Evolutionary conservation across 2,329 filamentous ascomycete genomes (phyloP).

Genomic region (Apiospora pterosperma): DNA sequence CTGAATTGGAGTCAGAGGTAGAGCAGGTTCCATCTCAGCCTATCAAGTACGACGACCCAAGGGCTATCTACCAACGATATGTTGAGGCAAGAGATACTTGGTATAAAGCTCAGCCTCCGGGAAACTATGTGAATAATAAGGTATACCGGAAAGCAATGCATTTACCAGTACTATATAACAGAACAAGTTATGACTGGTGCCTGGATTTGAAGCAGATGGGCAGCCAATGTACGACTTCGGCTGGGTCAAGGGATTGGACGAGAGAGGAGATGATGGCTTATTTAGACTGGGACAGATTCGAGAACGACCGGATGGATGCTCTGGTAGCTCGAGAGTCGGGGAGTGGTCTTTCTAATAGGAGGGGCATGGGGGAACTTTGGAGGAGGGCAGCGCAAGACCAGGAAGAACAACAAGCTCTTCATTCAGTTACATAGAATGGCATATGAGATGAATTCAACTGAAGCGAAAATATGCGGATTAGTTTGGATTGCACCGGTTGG

Average conservation of each 20-base stretch:
- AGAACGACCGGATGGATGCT: slow-evolving; percentile 18
- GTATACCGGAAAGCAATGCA: slow-evolving; percentile 17
- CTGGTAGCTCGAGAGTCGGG: slow-evolving; percentile 11
- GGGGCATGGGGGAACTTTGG: slow-evolving; percentile 11
- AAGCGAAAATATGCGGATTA: background rate
- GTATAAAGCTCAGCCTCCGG: slow-evolving; percentile 13
- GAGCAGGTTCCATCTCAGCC: background rate
- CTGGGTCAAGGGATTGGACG: slow-evolving; percentile 14
- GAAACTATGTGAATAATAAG: slow-evolving; percentile 16
- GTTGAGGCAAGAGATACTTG: slow-evolving; percentile 13
- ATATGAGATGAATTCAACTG: background rate
- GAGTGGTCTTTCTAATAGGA: background rate
- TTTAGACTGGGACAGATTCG: slow-evolving; percentile 17
- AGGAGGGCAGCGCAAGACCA: background rate
- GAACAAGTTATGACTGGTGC: slow-evolving; percentile 16
- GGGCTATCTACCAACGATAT: slow-evolving; percentile 18
- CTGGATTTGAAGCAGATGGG: slow-evolving; percentile 14
- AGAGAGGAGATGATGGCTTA: slow-evolving; percentile 22
- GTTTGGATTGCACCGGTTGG: background rate
- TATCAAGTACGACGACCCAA: slow-evolving; percentile 10
- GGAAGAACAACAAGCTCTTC: too few relatives aligned
- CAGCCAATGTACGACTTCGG: slow-evolving; percentile 8
- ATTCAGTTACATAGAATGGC: slow-evolving; percentile 2
- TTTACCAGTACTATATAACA: slow-evolving; percentile 14
- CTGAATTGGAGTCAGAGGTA: background rate